Conservation (phyloP, 2,329 filamentous ascomycete species). For the Hypoxylon sp. region DNA sequence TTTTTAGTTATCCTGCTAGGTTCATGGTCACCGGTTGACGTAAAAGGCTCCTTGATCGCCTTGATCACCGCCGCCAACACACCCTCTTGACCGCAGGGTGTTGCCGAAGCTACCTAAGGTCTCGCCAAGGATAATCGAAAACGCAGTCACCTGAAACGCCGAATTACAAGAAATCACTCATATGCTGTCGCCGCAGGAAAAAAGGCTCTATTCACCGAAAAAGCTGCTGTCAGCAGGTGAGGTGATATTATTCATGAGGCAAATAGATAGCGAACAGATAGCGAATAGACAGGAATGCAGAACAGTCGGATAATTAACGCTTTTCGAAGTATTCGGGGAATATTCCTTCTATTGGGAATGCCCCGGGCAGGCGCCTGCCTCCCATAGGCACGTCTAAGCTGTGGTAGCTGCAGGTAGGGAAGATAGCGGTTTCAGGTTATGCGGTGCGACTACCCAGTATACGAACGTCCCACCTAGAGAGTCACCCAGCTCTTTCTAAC, state of each 20-base stretch:
- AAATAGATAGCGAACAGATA: not conserved
- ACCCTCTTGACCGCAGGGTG: conserved; percentile 5
- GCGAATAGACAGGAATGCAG: not conserved
- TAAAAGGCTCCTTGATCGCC: conserved; percentile 11
- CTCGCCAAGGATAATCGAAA: not conserved
- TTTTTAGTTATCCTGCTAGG: not conserved
- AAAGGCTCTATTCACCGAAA: not conserved
- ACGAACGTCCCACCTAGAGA: conserved; percentile 10
- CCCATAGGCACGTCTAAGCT: conserved; percentile 29
- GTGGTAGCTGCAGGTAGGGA: conserved; percentile 33
- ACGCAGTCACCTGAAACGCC: conserved; percentile 4
- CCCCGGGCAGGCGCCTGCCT: conserved; percentile 22
- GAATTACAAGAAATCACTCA: conserved; percentile 8
- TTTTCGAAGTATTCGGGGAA: conserved; percentile 25
- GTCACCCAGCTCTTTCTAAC: conserved; percentile 14
- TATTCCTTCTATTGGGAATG: conserved; percentile 32
- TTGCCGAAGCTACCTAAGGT: not conserved
- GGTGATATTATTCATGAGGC: conserved; percentile 7
- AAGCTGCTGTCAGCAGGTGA: not conserved
- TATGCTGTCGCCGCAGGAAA: not conserved
- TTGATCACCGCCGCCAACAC: conserved; percentile 20
- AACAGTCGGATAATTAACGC: conserved; percentile 6
- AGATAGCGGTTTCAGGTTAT: conserved; percentile 48
- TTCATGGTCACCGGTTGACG: conserved; percentile 4
- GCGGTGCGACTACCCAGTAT: conserved; percentile 39